These are phyloP conservation scores for Pichia sp. DNA, from an alignment of 1,139 yeast genomes.

Conservation along the genomic window DNA sequence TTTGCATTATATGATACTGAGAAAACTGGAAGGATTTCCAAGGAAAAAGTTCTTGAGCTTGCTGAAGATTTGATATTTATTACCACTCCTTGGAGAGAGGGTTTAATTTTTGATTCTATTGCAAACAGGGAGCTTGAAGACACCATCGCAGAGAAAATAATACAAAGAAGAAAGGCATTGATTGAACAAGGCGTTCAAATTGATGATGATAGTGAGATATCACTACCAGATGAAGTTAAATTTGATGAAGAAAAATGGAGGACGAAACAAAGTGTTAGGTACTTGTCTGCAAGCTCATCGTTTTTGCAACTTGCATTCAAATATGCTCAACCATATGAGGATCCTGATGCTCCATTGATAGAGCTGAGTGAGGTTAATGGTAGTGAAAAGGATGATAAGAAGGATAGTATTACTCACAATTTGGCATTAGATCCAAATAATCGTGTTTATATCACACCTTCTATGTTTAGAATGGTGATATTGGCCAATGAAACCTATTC, in stretches of 20 bases:
- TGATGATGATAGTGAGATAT: conserved; percentile 32
- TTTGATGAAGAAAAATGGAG: conserved; percentile 58
- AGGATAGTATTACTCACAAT: conserved; percentile 42
- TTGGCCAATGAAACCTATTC: conserved; percentile 93
- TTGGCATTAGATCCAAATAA: conserved; percentile 75
- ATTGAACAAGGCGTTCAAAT: conserved; percentile 24
- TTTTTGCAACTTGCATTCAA: conserved; percentile 87
- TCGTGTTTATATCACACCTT: conserved; percentile 69
- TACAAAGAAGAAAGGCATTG: conserved; percentile 28
- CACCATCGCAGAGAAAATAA: conserved; percentile 56
- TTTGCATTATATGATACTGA: conserved; percentile 65
- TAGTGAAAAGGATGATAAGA: conserved; percentile 15
- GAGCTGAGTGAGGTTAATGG: conserved; percentile 30
- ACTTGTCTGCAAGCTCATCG: conserved; percentile 77
- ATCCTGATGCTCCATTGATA: conserved; percentile 33
- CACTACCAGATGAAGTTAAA: conserved; percentile 50
- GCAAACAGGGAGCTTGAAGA: conserved; percentile 57
- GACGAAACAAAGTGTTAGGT: conserved; percentile 70
- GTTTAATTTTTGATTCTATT: conserved; percentile 49
- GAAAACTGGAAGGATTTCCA: conserved; percentile 55
- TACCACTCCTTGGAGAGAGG: conserved; percentile 80
- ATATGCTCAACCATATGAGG: conserved; percentile 72
- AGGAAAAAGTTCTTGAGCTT: conserved; percentile 74
- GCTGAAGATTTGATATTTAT: conserved; percentile 81
- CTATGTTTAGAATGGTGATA: conserved; percentile 92